Evolutionary conservation across 2,329 filamentous ascomycete species (phyloP), one percentile per base, ranked within the genome.

Genomic region (Chaetothyriales sp.): DNA sequence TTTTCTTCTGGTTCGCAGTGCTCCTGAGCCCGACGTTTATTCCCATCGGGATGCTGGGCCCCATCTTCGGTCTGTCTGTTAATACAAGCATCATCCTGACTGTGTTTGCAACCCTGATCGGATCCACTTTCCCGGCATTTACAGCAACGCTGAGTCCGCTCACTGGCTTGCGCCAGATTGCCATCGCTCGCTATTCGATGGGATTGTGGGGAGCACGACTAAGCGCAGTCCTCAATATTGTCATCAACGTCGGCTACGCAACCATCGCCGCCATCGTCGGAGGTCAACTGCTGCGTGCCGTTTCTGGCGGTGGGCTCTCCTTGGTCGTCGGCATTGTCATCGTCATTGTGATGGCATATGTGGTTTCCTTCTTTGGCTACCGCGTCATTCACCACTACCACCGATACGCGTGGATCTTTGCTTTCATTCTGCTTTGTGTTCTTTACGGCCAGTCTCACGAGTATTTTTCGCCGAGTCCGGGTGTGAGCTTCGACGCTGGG

Each of bases 251-350:
- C 13, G 49, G 64, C 56, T 45, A 62, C 58, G 62, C 58, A 55
- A 5, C 58, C 61, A 59, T 65, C 19, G 51, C 51, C 1, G 61
- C 58, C 44, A 65, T 65, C 37, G 61, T 63, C 4, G 63, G 61
- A 40, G 64, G 64, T 19, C 53, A 64, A 10, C 56, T 63, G 0
- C 47, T 65, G 22, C 59, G 53, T 13, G 63, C 63, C 0, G 63
- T 65, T 6, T 64, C 63, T 0, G 59, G 61, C 20, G 62, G 61
- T 15, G 58, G 51, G 13, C 49, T 65, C 29, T 47, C 55, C 10
- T 22, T 56, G n/a, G 54, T 48, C 3, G 54, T 63, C 54, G 61
- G 61, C 19, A 61, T 63, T n/a, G 48, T 63, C n/a, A 60, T 63
- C 33, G 49, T 63, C 19, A 54, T 53, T 4, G 54, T 59, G 22